These are phyloP conservation scores for Angomonas deanei DNA, from an alignment of 208 protist genomes.

Conservation along the genomic window DNA sequence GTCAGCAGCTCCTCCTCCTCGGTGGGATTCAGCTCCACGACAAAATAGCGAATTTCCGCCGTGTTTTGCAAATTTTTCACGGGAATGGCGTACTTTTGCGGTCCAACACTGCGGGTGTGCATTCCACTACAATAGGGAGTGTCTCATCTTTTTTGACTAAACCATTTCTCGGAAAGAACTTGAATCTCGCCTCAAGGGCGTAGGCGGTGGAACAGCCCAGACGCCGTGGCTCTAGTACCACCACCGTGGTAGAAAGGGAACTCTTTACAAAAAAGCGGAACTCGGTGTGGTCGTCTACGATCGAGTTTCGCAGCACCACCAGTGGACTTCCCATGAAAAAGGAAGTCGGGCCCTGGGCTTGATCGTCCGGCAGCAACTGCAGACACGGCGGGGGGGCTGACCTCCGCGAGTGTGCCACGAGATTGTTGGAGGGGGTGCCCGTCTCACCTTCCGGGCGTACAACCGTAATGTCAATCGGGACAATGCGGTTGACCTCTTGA, in stretches of 20 bases:
- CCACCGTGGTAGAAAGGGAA: slow-evolving; percentile 46
- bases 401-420: neutral
- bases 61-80: slow-evolving; percentile 73
- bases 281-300: slow-evolving; percentile 65
- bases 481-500: slow-evolving; percentile 70
- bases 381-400: slow-evolving; percentile 1
- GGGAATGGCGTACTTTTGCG: slow-evolving; percentile 81
- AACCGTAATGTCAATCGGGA: slow-evolving; percentile 78
- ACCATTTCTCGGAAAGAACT: slow-evolving; percentile 72
- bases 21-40: slow-evolving; percentile 71
- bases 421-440: slow-evolving; percentile 8
- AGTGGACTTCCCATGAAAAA: slow-evolving; percentile 71
- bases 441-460: slow-evolving; percentile 48
- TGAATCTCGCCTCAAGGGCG: slow-evolving; percentile 68
- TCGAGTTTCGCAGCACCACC: slow-evolving; percentile 54
- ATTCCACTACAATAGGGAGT: slow-evolving; percentile 70
- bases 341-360: neutral
- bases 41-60: slow-evolving; percentile 60
- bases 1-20: slow-evolving; percentile 58
- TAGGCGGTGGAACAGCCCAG: slow-evolving; percentile 30
- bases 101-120: slow-evolving; percentile 66
- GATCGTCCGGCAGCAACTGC: neutral
- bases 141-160: slow-evolving; percentile 31
- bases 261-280: slow-evolving; percentile 65
- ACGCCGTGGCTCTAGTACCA: slow-evolving; percentile 69